Evolutionary conservation across 495 filamentous ascomycete species (phyloP).

Genomic region (Aspergillus bertholletiae): DNA sequence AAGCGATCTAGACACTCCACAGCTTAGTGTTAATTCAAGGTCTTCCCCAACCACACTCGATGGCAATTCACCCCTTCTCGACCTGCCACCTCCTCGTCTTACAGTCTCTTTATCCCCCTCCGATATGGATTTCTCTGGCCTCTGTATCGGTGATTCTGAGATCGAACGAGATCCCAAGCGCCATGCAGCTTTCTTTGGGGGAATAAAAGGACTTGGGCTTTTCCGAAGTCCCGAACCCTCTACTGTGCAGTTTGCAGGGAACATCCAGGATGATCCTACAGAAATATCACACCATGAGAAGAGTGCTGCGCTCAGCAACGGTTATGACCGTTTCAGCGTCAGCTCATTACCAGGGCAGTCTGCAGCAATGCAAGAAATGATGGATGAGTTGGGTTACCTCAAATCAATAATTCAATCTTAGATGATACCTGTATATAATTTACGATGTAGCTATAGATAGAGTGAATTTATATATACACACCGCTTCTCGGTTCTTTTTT

Average conservation of each 20-base stretch:
- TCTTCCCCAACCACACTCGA: constrained; percentile 32
- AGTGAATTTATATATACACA: too few species aligned
- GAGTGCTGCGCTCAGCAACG: constrained; percentile 2
- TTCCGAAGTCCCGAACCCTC: constrained; percentile 23
- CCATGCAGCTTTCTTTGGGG: constrained; percentile 40
- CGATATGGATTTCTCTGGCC: constrained; percentile 29
- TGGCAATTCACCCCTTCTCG: constrained; percentile 28
- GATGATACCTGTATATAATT: constrained; percentile 11
- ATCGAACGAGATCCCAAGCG: constrained; percentile 45
- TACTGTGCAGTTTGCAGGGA: constrained; percentile 23
- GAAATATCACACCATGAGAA: constrained; percentile 3
- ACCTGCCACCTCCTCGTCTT: constrained; percentile 27
- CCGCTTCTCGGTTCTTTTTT: too few species aligned
- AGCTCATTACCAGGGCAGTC: constrained; percentile 25
- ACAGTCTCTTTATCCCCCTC: constrained; percentile 30
- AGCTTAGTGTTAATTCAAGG: constrained; percentile 33
- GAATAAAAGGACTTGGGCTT: constrained; percentile 29
- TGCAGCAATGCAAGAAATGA: constrained; percentile 44
- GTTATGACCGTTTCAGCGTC: constrained; percentile 20
- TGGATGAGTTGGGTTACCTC: constrained; percentile 52
- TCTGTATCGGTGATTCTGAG: constrained; percentile 36
- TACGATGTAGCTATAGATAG: neutral
- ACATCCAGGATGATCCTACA: constrained; percentile 10
- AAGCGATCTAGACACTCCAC: constrained; percentile 39
- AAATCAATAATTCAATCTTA: constrained; percentile 46